Percentiles rank a stretch among this genome's conserved stretches.
phyloP scores from a whole-genome alignment of 768 basidiomycete genomes.

The Boletellus emodensis region DNA sequence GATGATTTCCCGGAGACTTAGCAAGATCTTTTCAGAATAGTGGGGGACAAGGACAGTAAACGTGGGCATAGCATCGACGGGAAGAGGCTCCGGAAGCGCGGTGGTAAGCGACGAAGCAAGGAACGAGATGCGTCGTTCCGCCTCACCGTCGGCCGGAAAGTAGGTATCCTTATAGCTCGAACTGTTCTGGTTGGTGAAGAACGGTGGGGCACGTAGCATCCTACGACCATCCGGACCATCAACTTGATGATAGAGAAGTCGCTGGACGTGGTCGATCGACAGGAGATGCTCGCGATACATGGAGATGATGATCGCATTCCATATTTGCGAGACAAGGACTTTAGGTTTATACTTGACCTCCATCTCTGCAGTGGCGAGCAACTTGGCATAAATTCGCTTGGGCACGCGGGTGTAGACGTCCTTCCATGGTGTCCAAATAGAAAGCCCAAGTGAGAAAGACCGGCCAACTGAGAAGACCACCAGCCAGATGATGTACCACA shows the following conservation, averaged over 20 bases:
- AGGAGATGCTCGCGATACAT: conserved; percentile 99
- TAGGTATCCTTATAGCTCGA: conserved; percentile 73
- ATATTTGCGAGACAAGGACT: conserved; percentile 97
- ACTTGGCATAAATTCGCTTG: conserved; percentile 96
- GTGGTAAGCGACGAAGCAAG: conserved; percentile 98
- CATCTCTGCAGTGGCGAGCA: conserved; percentile 95
- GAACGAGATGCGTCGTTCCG: conserved; percentile 97
- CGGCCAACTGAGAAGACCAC: conserved; percentile 90
- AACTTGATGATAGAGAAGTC: conserved; percentile 94
- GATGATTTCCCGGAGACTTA: conserved; percentile 96
- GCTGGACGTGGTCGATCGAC: conserved; percentile 97
- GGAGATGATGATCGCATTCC: conserved; percentile 99
- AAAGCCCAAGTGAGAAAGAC: conserved; percentile 88
- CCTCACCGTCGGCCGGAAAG: conserved; percentile 93
- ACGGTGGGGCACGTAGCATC: conserved; percentile 92
- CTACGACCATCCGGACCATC: conserved; percentile 86
- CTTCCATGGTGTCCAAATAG: conserved; percentile 99
- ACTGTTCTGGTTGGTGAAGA: conserved; percentile 91
- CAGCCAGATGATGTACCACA: conserved; percentile 99
- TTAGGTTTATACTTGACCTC: conserved; percentile 99
- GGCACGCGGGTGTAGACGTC: conserved; percentile 95
- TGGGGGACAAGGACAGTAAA: conserved; percentile 99
- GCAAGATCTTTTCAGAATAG: conserved; percentile 97
- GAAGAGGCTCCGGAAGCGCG: conserved; percentile 89
- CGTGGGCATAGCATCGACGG: conserved; percentile 98